Evolutionary conservation across 306 rosid species (phyloP), one percentile per base, ranked within the genome.

Genomic region (Casuarina cunninghamiana): DNA sequence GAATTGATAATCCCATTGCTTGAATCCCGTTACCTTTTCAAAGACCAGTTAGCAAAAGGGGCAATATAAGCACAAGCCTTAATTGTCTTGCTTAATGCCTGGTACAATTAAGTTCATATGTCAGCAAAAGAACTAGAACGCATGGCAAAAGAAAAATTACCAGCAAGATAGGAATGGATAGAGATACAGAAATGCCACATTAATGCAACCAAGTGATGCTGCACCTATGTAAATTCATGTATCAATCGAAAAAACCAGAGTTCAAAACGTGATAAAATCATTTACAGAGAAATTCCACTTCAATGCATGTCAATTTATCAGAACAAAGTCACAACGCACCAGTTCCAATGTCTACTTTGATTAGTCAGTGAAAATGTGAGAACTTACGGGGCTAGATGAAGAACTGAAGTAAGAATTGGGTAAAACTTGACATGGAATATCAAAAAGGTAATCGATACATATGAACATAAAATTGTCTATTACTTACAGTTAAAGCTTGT

Each of bases 21-120:
- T 74, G 5, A 70, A 51, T 45, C 16, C 26, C 19, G 69, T 85
- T 84, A 90, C 98, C 97, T 85, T 89, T 89, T 38, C 97, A 89
- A 62, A 91, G 83, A 66, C 93, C 97, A 26, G 69, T 68, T 41
- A 92, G 83, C 78, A 87, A 26, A 87, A 82, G 93, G 90, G 69
- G 83, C 72, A 69, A 84, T 74, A 84, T 80, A 90, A 83, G 80
- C 73, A 58, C 87, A 81, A 77, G 83, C 83, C 53, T 66, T 79
- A 76, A 74, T 79, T 71, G 78, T 73, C 79, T 83, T 73, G 76
- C 79, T 82, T 78, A 95, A 81, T 53, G 93, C 89, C 97, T 95
- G 93, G 69, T 75, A 75, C 78, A 88, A 73, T 77, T 37, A 78
- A 82, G 83, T 80, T 44, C 46, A 76, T 73, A 81, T 62, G 49